Percentiles rank a stretch among this genome's conserved stretches.
Conservation (phyloP, 1,139 yeast genomes). For the Maudiozyma humilis region DNA sequence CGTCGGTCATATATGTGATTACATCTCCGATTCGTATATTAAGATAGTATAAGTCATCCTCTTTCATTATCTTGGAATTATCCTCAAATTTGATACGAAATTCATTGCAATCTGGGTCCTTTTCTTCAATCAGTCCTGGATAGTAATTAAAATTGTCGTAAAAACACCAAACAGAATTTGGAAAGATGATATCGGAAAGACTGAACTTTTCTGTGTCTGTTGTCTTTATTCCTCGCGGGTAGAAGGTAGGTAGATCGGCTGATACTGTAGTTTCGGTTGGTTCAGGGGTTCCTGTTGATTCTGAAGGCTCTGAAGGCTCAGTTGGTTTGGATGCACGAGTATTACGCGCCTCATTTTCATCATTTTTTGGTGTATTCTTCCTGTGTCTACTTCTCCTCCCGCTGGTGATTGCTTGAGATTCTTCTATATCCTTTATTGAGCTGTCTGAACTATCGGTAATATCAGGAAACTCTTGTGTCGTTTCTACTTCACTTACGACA, state of each 20-base stretch:
- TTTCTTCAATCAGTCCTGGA: constrained; percentile 29
- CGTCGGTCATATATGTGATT: constrained; percentile 28
- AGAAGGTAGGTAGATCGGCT: no score
- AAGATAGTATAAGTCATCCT: constrained; percentile 27
- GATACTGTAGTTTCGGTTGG: no score
- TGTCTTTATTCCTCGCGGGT: no score
- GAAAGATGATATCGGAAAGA: constrained; percentile 25
- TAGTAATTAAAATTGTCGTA: constrained; percentile 30
- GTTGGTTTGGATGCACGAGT: no score
- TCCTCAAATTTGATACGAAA: constrained; percentile 23
- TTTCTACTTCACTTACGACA: constrained; percentile 23
- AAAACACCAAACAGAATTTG: constrained; percentile 33
- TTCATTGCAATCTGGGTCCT: constrained; percentile 15
- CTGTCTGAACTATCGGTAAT: constrained; percentile 14
- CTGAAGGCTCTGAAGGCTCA: no score
- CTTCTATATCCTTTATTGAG: constrained; percentile 7
- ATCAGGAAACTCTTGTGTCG: constrained; percentile 29
- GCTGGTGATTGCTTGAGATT: constrained; percentile 10
- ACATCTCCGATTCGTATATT: constrained; percentile 39
- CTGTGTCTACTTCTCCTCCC: no score
- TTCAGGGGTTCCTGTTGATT: no score
- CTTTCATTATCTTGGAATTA: constrained; percentile 15
- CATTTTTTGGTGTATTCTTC: no score
- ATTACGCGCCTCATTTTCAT: no score
- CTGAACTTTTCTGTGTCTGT: no score